Evolutionary conservation across 371 early-diverging fungal species (phyloP).

Genomic region (Apophysomyces elegans): DNA sequence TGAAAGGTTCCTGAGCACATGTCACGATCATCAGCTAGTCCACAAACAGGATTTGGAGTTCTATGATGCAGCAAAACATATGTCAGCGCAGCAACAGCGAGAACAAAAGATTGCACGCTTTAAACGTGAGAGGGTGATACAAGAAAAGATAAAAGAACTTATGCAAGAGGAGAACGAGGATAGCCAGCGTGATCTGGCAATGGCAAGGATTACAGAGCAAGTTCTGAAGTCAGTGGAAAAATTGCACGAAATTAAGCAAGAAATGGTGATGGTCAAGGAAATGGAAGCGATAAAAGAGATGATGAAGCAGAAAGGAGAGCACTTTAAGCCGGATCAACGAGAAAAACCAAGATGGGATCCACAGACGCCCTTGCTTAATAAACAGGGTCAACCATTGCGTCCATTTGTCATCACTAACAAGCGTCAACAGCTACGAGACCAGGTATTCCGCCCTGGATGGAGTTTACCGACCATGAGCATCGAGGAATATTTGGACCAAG

Average conservation of each 20-base stretch:
- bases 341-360: conserved; percentile 38
- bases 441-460: conserved; percentile 89
- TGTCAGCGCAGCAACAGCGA: conserved; percentile 51
- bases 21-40: conserved; percentile 68
- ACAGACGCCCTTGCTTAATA: conserved; percentile 59
- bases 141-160: conserved; percentile 56
- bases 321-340: conserved; percentile 26
- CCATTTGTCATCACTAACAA: conserved; percentile 91
- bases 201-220: conserved; percentile 63
- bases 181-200: conserved; percentile 63
- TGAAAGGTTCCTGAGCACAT: conserved; percentile 57
- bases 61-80: conserved; percentile 27
- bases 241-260: conserved; percentile 71
- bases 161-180: conserved; percentile 56
- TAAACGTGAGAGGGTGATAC: conserved; percentile 73
- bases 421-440: conserved; percentile 71
- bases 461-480: conserved; percentile 96
- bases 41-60: conserved; percentile 46
- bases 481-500: conserved; percentile 91
- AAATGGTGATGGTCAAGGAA: conserved; percentile 71
- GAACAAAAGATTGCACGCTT: conserved; percentile 78
- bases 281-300: conserved; percentile 56
- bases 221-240: conserved; percentile 68
- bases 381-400: conserved; percentile 74
- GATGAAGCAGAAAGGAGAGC: conserved; percentile 25